Evolutionary conservation across 352 stramenopile species (phyloP), one percentile per base, ranked within the genome.

Genomic region (Pythium dissimile): DNA sequence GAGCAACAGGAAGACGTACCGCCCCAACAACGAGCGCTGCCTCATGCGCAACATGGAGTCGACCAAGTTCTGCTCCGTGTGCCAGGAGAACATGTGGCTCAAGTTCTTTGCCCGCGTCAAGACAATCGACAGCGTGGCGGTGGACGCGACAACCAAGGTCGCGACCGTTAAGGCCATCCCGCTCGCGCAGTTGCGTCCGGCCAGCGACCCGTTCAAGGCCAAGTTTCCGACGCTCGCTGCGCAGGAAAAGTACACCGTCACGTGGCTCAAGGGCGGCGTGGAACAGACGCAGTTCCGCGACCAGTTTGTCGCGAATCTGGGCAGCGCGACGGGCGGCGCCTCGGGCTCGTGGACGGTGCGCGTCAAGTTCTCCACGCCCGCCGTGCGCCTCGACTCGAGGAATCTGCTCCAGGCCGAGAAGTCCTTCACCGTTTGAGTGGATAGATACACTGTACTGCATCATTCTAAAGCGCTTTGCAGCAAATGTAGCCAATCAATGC

Each of bases 41-140:
- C 37, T 71, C 24, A 69, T 74, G 67, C 67, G 67, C 58, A 66
- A 74, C 62, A 70, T 74, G 55, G 42, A 46, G 27, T 65, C 58
- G 49, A 61, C 51, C 1, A 31, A 41, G n/a, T 74, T 74, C 44
- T 74, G 67, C 58, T 5, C 28, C 10, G 54, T 71, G n/a, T 74
- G 67, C 43, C 50, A 63, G 15, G 62, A 74, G 52, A 69, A 68
- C 34, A 68, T 72, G 56, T 68, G 64, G 64, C 54, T 47, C 26
- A 41, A 66, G 46, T 64, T 72, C 51, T 28, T 72, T n/a, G 48
- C 28, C 20, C 58, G 57, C 23, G 43, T 67, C 32, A 41, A 54
- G 45, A 51, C 64, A 30, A 71, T 71, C 37, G 59, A 67, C 49
- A 23, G 48, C 30, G 64, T 71, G 0, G 35, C 47, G 2, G 62